phyloP scores from a whole-genome alignment of 495 filamentous ascomycete genomes.

The Chlorociboria aeruginascens region DNA sequence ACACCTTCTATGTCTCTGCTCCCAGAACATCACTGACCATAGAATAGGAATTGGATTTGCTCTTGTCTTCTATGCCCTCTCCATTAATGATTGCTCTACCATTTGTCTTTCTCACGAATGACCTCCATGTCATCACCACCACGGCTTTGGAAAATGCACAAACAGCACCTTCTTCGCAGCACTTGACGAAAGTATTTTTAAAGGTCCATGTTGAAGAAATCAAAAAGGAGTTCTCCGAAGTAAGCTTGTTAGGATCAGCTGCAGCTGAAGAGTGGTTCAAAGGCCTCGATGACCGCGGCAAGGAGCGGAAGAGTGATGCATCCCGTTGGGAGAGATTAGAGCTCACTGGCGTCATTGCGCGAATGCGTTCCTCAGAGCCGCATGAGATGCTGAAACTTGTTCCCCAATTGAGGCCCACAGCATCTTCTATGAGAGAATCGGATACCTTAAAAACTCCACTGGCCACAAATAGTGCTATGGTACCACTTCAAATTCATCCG shows the following conservation, averaged over 20 bases:
- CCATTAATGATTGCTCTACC: conserved; percentile 48
- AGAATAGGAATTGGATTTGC: conserved; percentile 50
- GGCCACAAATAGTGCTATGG: not conserved
- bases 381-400: not conserved
- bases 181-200: conserved; percentile 49
- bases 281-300: conserved; percentile 50
- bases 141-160: conserved; percentile 33
- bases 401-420: not conserved
- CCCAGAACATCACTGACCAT: conserved; percentile 7
- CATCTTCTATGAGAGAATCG: not conserved
- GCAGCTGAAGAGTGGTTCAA: conserved; percentile 64
- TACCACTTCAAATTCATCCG: not conserved
- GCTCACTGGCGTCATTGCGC: conserved; percentile 29
- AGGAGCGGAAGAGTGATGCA: conserved; percentile 40
- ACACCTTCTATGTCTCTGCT: conserved; percentile 2
- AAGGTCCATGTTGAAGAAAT: conserved; percentile 44
- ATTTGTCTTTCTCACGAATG: conserved; percentile 47
- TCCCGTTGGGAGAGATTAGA: conserved; percentile 65
- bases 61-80: conserved; percentile 42
- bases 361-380: conserved; percentile 17
- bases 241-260: conserved; percentile 44
- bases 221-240: conserved; percentile 41
- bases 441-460: not conserved
- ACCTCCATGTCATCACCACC: conserved; percentile 43
- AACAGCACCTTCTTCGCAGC: conserved; percentile 28